Evolutionary conservation across 2,329 filamentous ascomycete species (phyloP).

Genomic region (Tolypocladium inflatum): DNA sequence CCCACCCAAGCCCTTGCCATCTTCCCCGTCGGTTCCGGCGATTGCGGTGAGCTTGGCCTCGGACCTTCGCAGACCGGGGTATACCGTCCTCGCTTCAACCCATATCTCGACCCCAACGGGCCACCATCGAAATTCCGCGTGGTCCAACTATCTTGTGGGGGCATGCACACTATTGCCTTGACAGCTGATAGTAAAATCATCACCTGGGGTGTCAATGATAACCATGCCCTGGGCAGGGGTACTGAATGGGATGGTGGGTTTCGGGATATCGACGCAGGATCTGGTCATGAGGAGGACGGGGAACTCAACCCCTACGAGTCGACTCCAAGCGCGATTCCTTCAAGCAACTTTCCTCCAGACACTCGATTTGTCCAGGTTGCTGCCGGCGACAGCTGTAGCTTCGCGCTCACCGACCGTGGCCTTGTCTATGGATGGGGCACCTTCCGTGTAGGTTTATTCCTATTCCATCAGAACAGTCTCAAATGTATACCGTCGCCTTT

Average conservation of each 20-base stretch:
- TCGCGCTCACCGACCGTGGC: conserved; percentile 61
- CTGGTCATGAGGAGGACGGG: conserved; percentile 28
- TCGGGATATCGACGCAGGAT: conserved; percentile 36
- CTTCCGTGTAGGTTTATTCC: conserved; percentile 44
- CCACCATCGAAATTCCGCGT: conserved; percentile 52
- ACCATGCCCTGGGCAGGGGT: conserved; percentile 63
- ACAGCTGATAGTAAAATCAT: conserved; percentile 73
- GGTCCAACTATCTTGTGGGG: conserved; percentile 67
- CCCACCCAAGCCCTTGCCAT: conserved; percentile 58
- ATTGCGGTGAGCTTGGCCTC: conserved; percentile 70
- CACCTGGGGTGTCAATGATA: conserved; percentile 77
- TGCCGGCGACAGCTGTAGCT: conserved; percentile 59
- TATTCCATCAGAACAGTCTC: conserved; percentile 4
- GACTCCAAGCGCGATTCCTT: conserved; percentile 48
- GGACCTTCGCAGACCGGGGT: conserved; percentile 42
- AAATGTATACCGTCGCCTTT: too few species aligned
- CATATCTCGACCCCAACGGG: conserved; percentile 66
- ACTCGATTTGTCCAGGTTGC: conserved; percentile 48
- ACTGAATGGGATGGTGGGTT: conserved; percentile 51
- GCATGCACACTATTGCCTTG: conserved; percentile 71
- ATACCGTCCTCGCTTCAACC: conserved; percentile 35
- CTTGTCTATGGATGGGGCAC: conserved; percentile 69
- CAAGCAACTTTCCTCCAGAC: conserved; percentile 42
- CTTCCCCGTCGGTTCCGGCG: conserved; percentile 72
- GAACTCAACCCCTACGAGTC: conserved; percentile 58